Conservation (phyloP, 2,329 filamentous ascomycete species). For the Sarocladium oryzae region DNA sequence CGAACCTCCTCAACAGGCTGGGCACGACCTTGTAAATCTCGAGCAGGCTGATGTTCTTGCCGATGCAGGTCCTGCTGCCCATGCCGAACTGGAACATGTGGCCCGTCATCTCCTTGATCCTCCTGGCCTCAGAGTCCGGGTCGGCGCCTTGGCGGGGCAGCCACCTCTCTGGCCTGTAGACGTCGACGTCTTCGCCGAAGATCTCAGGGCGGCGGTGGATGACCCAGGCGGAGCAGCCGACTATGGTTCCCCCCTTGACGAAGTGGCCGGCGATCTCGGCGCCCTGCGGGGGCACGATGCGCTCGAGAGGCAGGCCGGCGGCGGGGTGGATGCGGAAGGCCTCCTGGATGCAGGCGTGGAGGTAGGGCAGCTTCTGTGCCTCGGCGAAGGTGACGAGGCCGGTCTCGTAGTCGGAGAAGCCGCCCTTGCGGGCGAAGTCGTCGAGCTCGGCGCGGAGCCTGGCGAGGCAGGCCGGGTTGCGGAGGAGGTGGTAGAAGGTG, state of each 20-base stretch:
- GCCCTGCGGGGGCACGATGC: slow-evolving; percentile 61
- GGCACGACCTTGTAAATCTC: slow-evolving; percentile 61
- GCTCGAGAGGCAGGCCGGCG: slow-evolving; percentile 64
- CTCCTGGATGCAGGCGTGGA: slow-evolving; percentile 74
- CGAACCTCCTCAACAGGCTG: slow-evolving; percentile 56
- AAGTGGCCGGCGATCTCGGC: slow-evolving; percentile 55
- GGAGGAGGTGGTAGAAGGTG: slow-evolving; percentile 69
- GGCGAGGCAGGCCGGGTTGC: slow-evolving; percentile 48
- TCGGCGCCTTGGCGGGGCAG: slow-evolving; percentile 34
- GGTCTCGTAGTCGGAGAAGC: slow-evolving; percentile 43
- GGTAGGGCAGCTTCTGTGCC: slow-evolving; percentile 63
- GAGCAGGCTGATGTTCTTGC: slow-evolving; percentile 57
- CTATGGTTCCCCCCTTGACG: slow-evolving; percentile 64
- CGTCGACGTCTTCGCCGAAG: slow-evolving; percentile 61
- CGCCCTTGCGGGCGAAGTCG: slow-evolving; percentile 43
- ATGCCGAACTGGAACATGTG: slow-evolving; percentile 70
- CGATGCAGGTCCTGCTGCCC: slow-evolving; percentile 63
- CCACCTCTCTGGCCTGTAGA: slow-evolving; percentile 65
- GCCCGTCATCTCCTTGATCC: slow-evolving; percentile 60
- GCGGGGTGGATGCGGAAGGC: slow-evolving; percentile 71
- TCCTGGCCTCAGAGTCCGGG: slow-evolving; percentile 37
- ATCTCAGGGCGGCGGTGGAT: slow-evolving; percentile 61
- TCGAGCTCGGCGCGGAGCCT: slow-evolving; percentile 59
- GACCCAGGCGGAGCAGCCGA: slow-evolving; percentile 71
- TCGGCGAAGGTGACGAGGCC: slow-evolving; percentile 64